Conservation (phyloP, 2,329 filamentous ascomycete species). For the Pestalotiopsis sp. region DNA sequence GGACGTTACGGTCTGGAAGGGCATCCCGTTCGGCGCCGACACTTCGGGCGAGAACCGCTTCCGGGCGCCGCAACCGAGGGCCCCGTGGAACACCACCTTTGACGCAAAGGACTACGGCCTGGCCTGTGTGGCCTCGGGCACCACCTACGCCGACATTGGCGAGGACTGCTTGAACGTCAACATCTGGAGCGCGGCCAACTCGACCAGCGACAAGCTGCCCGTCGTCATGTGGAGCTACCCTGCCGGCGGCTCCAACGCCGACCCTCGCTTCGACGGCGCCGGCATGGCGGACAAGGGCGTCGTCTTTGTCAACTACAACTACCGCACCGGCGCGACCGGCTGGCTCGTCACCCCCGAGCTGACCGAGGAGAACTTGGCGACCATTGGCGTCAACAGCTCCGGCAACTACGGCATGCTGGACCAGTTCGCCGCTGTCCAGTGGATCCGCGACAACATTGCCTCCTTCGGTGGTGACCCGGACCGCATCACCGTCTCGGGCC, state of each 20-base stretch:
- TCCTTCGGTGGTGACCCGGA: constrained; percentile 25
- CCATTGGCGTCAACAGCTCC: constrained; percentile 20
- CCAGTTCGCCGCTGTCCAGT: constrained; percentile 22
- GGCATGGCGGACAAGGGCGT: constrained; percentile 25
- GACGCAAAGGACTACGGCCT: constrained; percentile 23
- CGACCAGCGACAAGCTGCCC: constrained; percentile 23
- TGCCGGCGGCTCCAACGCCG: constrained; percentile 18
- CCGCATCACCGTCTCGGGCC: constrained; percentile 17
- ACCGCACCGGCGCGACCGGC: constrained; percentile 24
- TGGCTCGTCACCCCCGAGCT: constrained; percentile 30
- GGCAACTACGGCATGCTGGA: constrained; percentile 24
- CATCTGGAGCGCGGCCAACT: constrained; percentile 23
- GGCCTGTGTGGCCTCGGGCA: constrained; percentile 24
- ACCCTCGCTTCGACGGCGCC: constrained; percentile 23
- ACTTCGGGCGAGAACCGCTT: constrained; percentile 21
- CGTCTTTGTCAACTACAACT: constrained; percentile 27
- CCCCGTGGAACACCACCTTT: constrained; percentile 17
- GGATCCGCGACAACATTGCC: constrained; percentile 23
- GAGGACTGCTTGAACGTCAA: constrained; percentile 28
- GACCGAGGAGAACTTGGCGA: constrained; percentile 20
- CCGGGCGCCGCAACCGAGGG: constrained; percentile 15
- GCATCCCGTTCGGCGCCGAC: constrained; percentile 27
- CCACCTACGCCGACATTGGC: constrained; percentile 8
- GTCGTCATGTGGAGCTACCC: constrained; percentile 22
- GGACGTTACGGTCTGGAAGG: constrained; percentile 26